A percentile compares a stretch with the other conserved stretches of the same genome.
phyloP scores from a whole-genome alignment of 441 rosid species.

The Euphorbia corollata region DNA sequence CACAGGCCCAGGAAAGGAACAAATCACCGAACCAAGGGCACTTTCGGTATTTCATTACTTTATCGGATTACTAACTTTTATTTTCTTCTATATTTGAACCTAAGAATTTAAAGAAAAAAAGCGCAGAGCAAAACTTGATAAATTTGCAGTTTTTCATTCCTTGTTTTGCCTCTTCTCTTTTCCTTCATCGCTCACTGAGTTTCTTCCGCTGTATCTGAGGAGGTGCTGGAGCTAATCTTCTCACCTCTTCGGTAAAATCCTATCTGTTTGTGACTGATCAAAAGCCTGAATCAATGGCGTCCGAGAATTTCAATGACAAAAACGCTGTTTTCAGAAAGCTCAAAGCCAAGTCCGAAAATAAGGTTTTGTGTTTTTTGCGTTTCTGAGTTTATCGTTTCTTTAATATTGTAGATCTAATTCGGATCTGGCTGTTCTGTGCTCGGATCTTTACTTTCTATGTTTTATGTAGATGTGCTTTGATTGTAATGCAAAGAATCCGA shows the following conservation, averaged over 20 bases:
- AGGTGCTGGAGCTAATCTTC: constrained; percentile 18
- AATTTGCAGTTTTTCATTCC: neutral
- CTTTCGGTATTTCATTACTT: neutral
- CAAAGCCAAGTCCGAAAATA: constrained; percentile 79
- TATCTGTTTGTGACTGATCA: neutral
- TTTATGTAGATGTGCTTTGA: constrained; percentile 72
- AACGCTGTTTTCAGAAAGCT: constrained; percentile 65
- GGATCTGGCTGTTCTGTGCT: constrained; percentile 32
- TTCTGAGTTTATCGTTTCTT: neutral
- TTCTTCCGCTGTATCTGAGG: constrained; percentile 20
- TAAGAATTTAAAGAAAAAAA: neutral
- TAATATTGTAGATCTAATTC: constrained; percentile 29
- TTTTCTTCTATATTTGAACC: neutral
- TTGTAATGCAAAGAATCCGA: constrained; percentile 91
- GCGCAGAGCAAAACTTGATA: neutral
- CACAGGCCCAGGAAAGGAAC: neutral
- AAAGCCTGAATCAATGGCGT: constrained; percentile 39
- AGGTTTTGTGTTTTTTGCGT: constrained; percentile 35
- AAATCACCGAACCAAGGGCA: constrained; percentile 11
- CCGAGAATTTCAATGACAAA: constrained; percentile 58
- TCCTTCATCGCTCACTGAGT: neutral
- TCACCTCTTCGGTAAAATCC: constrained; percentile 17
- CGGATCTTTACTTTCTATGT: constrained; percentile 21
- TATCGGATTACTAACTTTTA: too few relatives aligned
- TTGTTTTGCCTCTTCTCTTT: neutral